A percentile compares a stretch with the other conserved stretches of the same genome.
Evolutionary conservation across 306 rosid genomes (phyloP).

Genomic region (Canavalia ensiformis): DNA sequence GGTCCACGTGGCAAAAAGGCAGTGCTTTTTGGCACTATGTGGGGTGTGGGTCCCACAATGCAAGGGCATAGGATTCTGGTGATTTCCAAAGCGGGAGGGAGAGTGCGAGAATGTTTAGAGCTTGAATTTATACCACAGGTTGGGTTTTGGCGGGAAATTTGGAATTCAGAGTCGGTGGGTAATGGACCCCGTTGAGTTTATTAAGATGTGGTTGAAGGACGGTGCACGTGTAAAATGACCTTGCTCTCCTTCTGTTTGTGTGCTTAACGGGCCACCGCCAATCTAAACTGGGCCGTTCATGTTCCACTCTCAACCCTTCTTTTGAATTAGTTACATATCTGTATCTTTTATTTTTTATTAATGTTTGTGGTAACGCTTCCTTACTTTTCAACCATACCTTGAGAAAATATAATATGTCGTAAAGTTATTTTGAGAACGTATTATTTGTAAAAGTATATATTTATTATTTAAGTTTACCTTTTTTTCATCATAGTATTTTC

Average conservation of each 20-base stretch:
- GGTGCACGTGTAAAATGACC: not conserved
- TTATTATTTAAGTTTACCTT: too few species aligned
- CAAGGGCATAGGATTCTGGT: conserved; percentile 37
- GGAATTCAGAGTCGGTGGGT: not conserved
- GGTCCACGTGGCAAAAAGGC: conserved; percentile 37
- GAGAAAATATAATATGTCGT: too few species aligned
- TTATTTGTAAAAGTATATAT: too few species aligned
- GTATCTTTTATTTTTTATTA: not conserved
- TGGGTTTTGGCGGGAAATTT: conserved; percentile 47
- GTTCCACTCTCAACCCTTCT: not conserved
- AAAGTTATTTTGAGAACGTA: too few species aligned
- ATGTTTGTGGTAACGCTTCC: not conserved
- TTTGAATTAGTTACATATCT: not conserved
- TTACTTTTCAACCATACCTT: not conserved
- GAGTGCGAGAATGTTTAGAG: not conserved
- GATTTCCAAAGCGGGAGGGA: not conserved
- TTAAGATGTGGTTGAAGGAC: not conserved
- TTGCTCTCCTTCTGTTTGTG: not conserved
- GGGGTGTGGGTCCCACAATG: conserved; percentile 24
- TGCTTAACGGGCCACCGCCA: conserved; percentile 24
- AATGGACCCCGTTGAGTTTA: conserved; percentile 18
- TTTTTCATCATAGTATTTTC: too few species aligned
- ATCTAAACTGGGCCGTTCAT: not conserved
- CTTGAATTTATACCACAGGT: not conserved
- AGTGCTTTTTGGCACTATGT: not conserved